Conservation (phyloP, 192 early-diverging fungal genomes). For the Rhizoclosmatium sp. region DNA sequence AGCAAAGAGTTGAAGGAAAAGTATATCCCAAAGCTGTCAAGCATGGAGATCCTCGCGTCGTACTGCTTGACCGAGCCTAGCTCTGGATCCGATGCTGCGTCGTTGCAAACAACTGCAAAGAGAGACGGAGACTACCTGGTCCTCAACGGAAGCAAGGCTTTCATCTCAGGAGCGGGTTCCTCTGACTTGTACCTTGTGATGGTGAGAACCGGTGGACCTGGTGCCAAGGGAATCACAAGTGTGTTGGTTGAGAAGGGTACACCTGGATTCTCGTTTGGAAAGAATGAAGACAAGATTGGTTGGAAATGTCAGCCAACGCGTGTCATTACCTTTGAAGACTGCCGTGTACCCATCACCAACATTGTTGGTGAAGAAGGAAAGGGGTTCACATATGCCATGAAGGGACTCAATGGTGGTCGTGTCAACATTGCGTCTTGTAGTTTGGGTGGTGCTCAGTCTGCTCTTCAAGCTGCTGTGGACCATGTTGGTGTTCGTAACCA, state of each 20-base stretch:
- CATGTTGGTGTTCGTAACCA: slow-evolving; percentile 58
- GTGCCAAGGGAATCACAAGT: slow-evolving; percentile 64
- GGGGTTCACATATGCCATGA: slow-evolving; percentile 70
- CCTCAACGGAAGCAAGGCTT: slow-evolving; percentile 57
- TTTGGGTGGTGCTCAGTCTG: slow-evolving; percentile 62
- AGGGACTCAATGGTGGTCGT: slow-evolving; percentile 66
- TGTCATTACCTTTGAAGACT: slow-evolving; percentile 67
- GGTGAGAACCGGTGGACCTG: slow-evolving; percentile 63
- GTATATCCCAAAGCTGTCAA: slow-evolving; percentile 44
- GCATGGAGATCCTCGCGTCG: slow-evolving; percentile 48
- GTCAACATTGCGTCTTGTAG: slow-evolving; percentile 68
- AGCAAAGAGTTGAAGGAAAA: slow-evolving; percentile 56
- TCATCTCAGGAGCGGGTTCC: slow-evolving; percentile 55
- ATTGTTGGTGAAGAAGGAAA: slow-evolving; percentile 64
- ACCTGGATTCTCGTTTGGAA: slow-evolving; percentile 65
- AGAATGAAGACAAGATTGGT: slow-evolving; percentile 68
- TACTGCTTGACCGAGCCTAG: slow-evolving; percentile 58
- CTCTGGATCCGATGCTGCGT: slow-evolving; percentile 70
- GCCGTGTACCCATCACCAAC: slow-evolving; percentile 57
- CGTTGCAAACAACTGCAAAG: slow-evolving; percentile 63
- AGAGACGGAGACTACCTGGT: slow-evolving; percentile 48
- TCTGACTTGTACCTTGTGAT: slow-evolving; percentile 68
- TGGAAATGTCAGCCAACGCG: slow-evolving; percentile 69
- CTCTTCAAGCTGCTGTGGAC: slow-evolving; percentile 55
- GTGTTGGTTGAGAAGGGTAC: slow-evolving; percentile 65